Base-by-base conservation (phyloP, 2,329 filamentous ascomycete genomes). In the Botrytis deweyae region DNA sequence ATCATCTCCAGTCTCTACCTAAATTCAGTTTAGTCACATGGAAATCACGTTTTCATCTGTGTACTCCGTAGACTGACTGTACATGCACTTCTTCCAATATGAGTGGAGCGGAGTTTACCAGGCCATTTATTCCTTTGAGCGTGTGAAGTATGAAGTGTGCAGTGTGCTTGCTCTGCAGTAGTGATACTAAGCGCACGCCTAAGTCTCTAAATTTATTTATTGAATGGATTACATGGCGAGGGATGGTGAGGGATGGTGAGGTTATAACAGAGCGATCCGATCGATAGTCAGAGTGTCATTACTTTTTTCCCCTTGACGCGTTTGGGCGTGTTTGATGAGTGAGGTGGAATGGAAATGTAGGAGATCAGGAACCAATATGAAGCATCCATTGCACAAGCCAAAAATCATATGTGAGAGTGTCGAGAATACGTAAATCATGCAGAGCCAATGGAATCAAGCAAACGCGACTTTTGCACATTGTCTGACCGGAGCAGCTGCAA, bases 271-370 rank as follows among this genome's bases (percentile, higher is more conserved):
- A 29, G 33, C 33, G 44, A 52, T n/a, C 14, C 42, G 33, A 33
- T 33, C 33, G 4, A 33, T 33, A 33, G 33, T 33, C 33, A 33
- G 33, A 33, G 33, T 33, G 33, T 33, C 33, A 33, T 33, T 33
- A 22, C 49, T 29, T 59, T 42, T 33, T 16, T 2, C 22, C 36
- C 20, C 42, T 40, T 25, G 16, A 70, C 67, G 67, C 67, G 67
- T 70, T 70, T 70, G 59, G 49, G 67, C 67, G 67, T 59, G 66
- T 52, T 22, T 33, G 49, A 59, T 69, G 46, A 29, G 16, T 20
- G 22, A 42, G 33, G n/a, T 42, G 25, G 25, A n/a, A 33, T 18
- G 40, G 7, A 20, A 20, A 6, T 29, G 29, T 9, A 69, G 42
- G 66, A 36, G 49, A 14, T 22, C 10, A 36, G 40, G 49, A 25